Conservation (phyloP, 371 early-diverging fungal genomes). For the Mortierella sp. region DNA sequence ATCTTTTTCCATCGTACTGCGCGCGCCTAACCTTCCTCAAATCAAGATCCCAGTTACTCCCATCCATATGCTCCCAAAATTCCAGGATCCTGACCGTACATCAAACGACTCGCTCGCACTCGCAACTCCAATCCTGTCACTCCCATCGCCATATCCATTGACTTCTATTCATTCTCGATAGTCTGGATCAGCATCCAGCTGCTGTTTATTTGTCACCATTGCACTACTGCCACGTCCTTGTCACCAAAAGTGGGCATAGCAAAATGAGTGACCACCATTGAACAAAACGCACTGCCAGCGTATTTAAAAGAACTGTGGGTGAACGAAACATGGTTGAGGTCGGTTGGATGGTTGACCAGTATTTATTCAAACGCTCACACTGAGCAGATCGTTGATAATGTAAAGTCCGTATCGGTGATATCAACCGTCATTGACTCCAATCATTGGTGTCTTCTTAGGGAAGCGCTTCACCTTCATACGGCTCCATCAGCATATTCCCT, state of each 20-base stretch:
- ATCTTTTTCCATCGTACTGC: too few relatives aligned
- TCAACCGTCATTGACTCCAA: background rate
- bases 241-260: background rate
- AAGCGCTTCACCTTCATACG: constrained; percentile 5
- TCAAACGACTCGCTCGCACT: too few relatives aligned
- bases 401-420: background rate
- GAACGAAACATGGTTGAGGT: background rate
- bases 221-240: background rate
- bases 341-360: background rate
- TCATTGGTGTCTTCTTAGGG: background rate
- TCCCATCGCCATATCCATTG: background rate
- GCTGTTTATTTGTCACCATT: background rate
- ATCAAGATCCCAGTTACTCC: too few relatives aligned
- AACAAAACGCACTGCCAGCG: background rate
- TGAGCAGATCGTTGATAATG: background rate
- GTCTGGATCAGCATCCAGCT: background rate
- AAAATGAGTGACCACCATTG: background rate
- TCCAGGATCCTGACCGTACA: too few relatives aligned
- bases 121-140: background rate
- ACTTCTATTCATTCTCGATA: background rate
- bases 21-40: too few relatives aligned
- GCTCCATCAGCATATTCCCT: constrained; percentile 9
- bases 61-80: too few relatives aligned
- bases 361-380: background rate
- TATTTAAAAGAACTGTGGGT: background rate